Evolutionary conservation across 306 rosid genomes (phyloP).

Genomic region (Coriaria nepalensis): DNA sequence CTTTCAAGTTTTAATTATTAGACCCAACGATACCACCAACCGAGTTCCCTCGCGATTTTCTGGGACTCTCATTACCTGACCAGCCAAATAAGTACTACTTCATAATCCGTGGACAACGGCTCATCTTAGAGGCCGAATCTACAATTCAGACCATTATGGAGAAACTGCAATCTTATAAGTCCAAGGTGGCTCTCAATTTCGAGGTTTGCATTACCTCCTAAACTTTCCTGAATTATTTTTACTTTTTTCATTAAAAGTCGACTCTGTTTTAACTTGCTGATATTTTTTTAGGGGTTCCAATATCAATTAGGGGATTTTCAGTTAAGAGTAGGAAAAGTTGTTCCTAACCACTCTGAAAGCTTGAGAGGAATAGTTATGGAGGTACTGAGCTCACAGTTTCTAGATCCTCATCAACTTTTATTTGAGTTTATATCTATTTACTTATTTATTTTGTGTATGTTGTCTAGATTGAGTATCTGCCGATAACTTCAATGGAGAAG

Average conservation of each 20-base stretch:
- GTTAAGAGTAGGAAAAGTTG: constrained; percentile 67
- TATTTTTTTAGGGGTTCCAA: constrained; percentile 31
- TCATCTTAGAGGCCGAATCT: constrained; percentile 73
- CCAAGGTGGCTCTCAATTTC: constrained; percentile 59
- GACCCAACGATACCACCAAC: constrained; percentile 23
- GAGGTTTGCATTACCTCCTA: constrained; percentile 27
- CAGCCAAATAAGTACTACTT: constrained; percentile 72
- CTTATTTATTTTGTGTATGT: no score
- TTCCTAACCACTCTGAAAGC: constrained; percentile 52
- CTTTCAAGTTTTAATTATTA: constrained; percentile 9
- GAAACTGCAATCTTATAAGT: constrained; percentile 82
- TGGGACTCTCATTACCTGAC: constrained; percentile 65
- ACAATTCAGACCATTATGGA: constrained; percentile 73
- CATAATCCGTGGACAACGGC: constrained; percentile 55
- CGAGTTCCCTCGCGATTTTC: constrained; percentile 69
- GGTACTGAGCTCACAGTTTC: constrained; percentile 21
- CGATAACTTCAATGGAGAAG: constrained; percentile 67
- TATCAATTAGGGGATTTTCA: constrained; percentile 80
- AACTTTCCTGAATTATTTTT: not conserved
- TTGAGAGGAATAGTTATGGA: constrained; percentile 88
- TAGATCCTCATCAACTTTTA: no score
- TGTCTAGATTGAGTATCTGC: constrained; percentile 70
- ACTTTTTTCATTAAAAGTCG: not conserved
- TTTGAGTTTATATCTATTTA: no score
- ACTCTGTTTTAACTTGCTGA: not conserved